A percentile compares a stretch with the other conserved stretches of the same genome.
These are phyloP conservation scores for Musa beccarii DNA, from an alignment of 176 grass and related monocot species.

Conservation along the genomic window DNA sequence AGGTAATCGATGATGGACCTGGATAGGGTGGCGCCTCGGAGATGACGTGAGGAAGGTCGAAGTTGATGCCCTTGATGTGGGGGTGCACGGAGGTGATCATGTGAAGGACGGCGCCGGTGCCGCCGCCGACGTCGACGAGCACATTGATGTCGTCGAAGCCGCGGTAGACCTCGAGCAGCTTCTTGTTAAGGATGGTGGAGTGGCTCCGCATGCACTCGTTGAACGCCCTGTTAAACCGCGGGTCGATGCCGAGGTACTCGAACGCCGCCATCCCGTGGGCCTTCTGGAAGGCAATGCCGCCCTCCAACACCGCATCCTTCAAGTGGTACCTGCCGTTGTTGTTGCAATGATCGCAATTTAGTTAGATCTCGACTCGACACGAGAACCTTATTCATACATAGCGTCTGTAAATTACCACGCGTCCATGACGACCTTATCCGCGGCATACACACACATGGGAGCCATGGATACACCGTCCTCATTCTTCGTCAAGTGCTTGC, in stretches of 20 bases:
- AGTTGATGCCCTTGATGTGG: constrained; percentile 49
- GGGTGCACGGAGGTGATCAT: constrained; percentile 45
- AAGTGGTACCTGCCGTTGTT: constrained; percentile 50
- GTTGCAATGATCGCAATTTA: not conserved
- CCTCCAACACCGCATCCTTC: constrained; percentile 62
- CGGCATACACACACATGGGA: constrained; percentile 55
- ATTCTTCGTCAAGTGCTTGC: constrained; percentile 80
- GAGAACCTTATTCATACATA: constrained; percentile 81
- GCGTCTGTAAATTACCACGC: constrained; percentile 70
- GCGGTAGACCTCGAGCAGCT: constrained; percentile 60
- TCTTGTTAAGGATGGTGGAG: constrained; percentile 63
- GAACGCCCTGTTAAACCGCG: constrained; percentile 76
- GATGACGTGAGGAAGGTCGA: constrained; percentile 95
- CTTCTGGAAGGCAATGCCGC: constrained; percentile 91
- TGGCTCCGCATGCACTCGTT: constrained; percentile 90
- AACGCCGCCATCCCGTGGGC: constrained; percentile 73
- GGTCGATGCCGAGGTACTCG: constrained; percentile 70
- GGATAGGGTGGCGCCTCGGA: constrained; percentile 69
- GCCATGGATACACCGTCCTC: constrained; percentile 67
- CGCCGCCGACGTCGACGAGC: constrained; percentile 76
- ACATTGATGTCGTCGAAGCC: constrained; percentile 49
- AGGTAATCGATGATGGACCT: constrained; percentile 7
- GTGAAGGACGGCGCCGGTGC: constrained; percentile 53
- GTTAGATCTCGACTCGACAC: constrained; percentile 69
- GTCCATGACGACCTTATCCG: constrained; percentile 89